Evolutionary conservation across 257 asterid species (phyloP), one percentile per base, ranked within the genome.

Genomic region (Apocynum venetum): DNA sequence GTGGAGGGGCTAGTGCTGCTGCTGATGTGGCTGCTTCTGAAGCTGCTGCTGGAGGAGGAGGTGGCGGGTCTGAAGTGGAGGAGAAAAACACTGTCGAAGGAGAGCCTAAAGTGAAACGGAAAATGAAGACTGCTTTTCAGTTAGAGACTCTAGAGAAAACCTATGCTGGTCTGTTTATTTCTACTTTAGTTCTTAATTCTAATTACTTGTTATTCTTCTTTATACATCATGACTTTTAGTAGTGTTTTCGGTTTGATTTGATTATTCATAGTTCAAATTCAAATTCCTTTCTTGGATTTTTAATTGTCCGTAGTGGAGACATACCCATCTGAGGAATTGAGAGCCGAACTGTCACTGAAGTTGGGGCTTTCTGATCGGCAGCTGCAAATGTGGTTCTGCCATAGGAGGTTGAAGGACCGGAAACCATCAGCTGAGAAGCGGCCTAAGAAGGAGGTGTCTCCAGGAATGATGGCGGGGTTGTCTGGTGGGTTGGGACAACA

Each of bases 381-480:
- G 84, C 81, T 94, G 76, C 97, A 94, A 84, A 94, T 94, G 98
- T 94, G 98, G 98, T 94, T 94, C 82, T 91, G 98, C 84, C 98
- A 92, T 73, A 81, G 97, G 84, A 89, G 98, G 88, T 81, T 94
- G 77, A 94, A 94, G 89, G 98, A 94, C 82, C 87, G 96, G 57
- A 94, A 92, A 80, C 84, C 83, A n/a, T 82, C 89, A 0, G 43
- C 83, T 1, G 97, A 83, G 77, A 90, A 85, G 89, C 80, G 81
- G 83, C 87, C 59, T 20, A 89, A 78, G 59, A 89, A 87, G 83
- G 86, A 76, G 47, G 73, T 72, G 47, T 78, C 86, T 19, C 85
- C 89, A n/a, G 77, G 84, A 71, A 81, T 87, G 73, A 79, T 76
- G 83, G 83, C 82, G 13, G 67, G 78, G 60, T 74, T 82, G 64